A percentile compares a stretch with the other conserved stretches of the same genome.
phyloP scores from a whole-genome alignment of 805 yeast genomes.

The Teunomyces tritomae region DNA sequence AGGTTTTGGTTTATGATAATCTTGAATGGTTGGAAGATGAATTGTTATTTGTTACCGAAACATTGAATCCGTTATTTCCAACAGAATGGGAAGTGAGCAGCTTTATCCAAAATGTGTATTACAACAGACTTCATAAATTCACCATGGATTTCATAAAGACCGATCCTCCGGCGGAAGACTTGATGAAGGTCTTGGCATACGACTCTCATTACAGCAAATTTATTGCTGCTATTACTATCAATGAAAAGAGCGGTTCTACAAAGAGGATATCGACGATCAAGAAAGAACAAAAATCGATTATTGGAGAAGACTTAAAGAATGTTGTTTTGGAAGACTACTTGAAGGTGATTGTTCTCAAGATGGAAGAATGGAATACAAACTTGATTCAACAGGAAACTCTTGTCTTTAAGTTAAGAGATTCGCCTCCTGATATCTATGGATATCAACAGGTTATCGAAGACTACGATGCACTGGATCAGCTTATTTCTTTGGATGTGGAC shows the following conservation, averaged over 20 bases:
- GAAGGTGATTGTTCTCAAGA: conserved; percentile 64
- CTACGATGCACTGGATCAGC: conserved; percentile 34
- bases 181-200: conserved; percentile 71
- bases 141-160: conserved; percentile 60
- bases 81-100: conserved; percentile 68
- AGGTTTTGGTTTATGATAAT: conserved; percentile 62
- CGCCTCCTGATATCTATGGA: conserved; percentile 72
- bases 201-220: conserved; percentile 61
- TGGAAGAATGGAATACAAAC: conserved; percentile 81
- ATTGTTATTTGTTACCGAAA: conserved; percentile 59
- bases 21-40: conserved; percentile 85
- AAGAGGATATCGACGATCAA: conserved; percentile 23
- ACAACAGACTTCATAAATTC: conserved; percentile 58
- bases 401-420: conserved; percentile 59
- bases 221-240: conserved; percentile 21
- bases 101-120: conserved; percentile 63
- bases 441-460: conserved; percentile 47
- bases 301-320: conserved; percentile 72
- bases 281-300: conserved; percentile 51
- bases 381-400: conserved; percentile 64
- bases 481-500: conserved; percentile 30
- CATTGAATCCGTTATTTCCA: conserved; percentile 63
- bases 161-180: conserved; percentile 77
- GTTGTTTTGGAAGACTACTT: conserved; percentile 75
- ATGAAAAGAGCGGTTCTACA: conserved; percentile 12